Conservation (phyloP, 1,284 basidiomycete species). For the Trichosporon sp. region DNA sequence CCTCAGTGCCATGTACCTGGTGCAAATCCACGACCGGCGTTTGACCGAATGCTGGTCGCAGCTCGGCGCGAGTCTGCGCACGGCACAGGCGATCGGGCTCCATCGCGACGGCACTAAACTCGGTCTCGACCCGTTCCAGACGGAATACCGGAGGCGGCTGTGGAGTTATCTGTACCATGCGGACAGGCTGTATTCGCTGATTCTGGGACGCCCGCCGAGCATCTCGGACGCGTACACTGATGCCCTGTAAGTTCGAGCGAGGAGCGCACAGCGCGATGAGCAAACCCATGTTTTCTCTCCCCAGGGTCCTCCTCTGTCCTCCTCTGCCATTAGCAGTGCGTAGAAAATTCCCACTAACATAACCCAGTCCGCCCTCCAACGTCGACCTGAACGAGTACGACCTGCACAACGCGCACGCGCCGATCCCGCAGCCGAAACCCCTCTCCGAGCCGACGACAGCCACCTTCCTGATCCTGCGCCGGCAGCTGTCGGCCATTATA, state of each 20-base stretch:
- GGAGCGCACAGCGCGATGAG: not conserved
- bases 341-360: too few species aligned
- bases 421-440: conserved; percentile 52
- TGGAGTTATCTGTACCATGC: conserved; percentile 95
- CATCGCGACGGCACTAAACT: conserved; percentile 88
- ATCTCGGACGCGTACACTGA: conserved; percentile 57
- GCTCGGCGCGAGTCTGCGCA: conserved; percentile 85
- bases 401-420: conserved; percentile 44
- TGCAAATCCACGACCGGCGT: conserved; percentile 63
- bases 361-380: conserved; percentile 71
- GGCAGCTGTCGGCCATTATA: conserved; percentile 79
- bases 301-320: too few species aligned
- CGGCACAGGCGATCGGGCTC: conserved; percentile 89
- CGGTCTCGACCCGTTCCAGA: conserved; percentile 65
- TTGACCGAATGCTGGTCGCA: conserved; percentile 86
- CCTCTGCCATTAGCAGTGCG: too few species aligned
- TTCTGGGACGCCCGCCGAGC: conserved; percentile 82
- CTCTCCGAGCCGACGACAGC: conserved; percentile 70
- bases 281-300: not conserved
- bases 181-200: conserved; percentile 75
- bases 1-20: conserved; percentile 87
- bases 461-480: conserved; percentile 85
- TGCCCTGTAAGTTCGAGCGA: conserved; percentile 42
- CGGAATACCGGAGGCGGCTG: conserved; percentile 85
- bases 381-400: conserved; percentile 69